Base-by-base conservation (phyloP, 78 protist species). In the Dictyostelium purpureum region DNA sequence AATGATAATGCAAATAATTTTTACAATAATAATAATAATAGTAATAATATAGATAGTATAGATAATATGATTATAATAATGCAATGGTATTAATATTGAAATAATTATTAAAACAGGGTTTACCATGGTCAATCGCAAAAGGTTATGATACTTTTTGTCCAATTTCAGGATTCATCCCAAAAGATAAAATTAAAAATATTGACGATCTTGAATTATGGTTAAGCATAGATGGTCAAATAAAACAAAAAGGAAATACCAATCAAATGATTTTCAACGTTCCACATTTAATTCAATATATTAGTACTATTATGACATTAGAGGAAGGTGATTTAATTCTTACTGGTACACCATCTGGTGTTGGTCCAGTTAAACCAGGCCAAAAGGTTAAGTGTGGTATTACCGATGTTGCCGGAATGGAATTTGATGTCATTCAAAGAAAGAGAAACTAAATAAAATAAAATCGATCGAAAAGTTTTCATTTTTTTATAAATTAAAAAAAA, bases 71-170 rank as follows among this genome's bases (percentile, higher is more conserved):
- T 74, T 35, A 74, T 51, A 40, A 35, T 74, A 59, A 51, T 21
- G 14, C 75, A 74, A 31, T 31, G 49, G 19, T 19, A 19, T 18
- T 59, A 59, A 47, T 54, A 61, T 65, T 16, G 16, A 47, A 31
- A 35, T 61, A 28, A 37, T 78, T 24, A 42, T 51, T 51, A 12
- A 51, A 5, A 18, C 59, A 69, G 70, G 71, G 80, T 12, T 51
- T 75, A 35, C 81, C 81, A 31, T 92, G 95, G 88, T 49, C 87
- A 14, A 26, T 74, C 21, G 75, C 95, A 6, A 78, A 78, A 57
- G 95, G 95, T 28, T 92, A 78, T 47, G 95, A 92, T 43, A 92
- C 95, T 2, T 92, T 82, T 70, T 92, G 91, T 51, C 95, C 95
- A 31, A 40, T 92, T 1, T 76, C 89, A 47, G 93, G 79, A 75